These are phyloP conservation scores for Hanseniaspora guilliermondii DNA, from an alignment of 805 yeast species.

Conservation along the genomic window DNA sequence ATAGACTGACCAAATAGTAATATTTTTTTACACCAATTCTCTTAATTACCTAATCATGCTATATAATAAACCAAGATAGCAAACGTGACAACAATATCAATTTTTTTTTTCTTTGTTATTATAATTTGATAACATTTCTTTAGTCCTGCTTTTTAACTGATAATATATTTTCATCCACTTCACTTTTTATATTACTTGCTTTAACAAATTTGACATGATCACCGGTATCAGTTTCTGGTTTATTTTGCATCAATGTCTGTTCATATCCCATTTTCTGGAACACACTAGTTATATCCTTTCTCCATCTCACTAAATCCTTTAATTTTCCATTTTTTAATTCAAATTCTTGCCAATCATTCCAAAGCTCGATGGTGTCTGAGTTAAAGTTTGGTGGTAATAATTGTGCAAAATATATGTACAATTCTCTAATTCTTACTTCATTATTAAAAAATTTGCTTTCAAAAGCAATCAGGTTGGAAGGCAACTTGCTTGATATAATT, in stretches of 20 bases:
- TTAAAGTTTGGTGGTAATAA: constrained; percentile 15
- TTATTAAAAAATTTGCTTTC: not conserved
- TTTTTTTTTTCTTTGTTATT: no score
- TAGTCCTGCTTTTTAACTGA: not conserved
- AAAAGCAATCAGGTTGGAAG: not conserved
- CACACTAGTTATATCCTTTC: not conserved
- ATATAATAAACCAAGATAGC: no score
- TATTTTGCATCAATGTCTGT: not conserved
- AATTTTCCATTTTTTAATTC: constrained; percentile 65
- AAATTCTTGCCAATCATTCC: constrained; percentile 64
- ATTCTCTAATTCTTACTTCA: constrained; percentile 3
- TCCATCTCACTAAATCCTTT: constrained; percentile 16
- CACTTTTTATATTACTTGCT: not conserved
- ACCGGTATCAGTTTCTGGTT: constrained; percentile 38
- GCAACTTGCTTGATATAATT: not conserved
- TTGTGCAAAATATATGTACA: constrained; percentile 1
- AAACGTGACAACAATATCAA: no score
- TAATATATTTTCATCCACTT: not conserved
- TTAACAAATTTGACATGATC: constrained; percentile 26
- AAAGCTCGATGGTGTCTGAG: constrained; percentile 25
- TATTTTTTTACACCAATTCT: no score
- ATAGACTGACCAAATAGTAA: not conserved
- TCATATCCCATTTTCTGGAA: constrained; percentile 5
- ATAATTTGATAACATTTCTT: no score
- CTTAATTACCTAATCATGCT: no score